Conservation (phyloP, 768 basidiomycete species). For the Ramaria sp. region DNA sequence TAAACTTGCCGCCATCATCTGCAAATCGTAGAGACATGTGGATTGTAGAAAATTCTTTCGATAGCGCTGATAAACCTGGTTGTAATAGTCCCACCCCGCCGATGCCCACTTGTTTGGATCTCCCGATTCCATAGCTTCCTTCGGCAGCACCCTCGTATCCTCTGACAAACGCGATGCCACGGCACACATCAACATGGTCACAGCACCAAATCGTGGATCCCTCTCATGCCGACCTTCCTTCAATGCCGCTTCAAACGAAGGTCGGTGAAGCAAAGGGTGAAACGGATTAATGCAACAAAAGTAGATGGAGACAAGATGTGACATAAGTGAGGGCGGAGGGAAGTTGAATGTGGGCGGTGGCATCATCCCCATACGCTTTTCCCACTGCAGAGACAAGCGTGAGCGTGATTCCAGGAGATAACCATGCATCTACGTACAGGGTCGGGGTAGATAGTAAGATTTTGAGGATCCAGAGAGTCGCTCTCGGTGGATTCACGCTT, state of each 20-base stretch:
- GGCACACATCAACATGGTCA: conserved; percentile 58
- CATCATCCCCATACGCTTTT: conserved; percentile 31
- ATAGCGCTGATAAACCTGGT: background rate
- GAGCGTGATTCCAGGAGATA: background rate
- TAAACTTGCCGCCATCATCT: background rate
- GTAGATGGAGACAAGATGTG: conserved; percentile 51
- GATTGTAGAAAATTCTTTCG: background rate
- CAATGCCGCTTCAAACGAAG: conserved; percentile 57
- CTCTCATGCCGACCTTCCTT: conserved; percentile 38
- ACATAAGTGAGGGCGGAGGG: conserved; percentile 53
- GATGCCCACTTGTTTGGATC: conserved; percentile 40
- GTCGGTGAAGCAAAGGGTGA: conserved; percentile 60
- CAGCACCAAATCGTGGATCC: conserved; percentile 47
- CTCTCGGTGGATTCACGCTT: background rate
- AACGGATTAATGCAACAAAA: conserved; percentile 51
- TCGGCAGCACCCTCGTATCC: conserved; percentile 21
- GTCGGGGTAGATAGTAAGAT: background rate
- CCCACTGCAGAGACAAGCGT: conserved; percentile 35
- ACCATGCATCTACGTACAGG: background rate
- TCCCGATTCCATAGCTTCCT: conserved; percentile 11
- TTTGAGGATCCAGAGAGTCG: background rate
- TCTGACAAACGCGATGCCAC: conserved; percentile 19
- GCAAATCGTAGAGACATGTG: background rate
- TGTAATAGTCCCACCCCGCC: conserved; percentile 35
- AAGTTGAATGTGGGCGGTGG: conserved; percentile 27